phyloP scores from a whole-genome alignment of 352 stramenopile genomes.

The Phytophthora ohioensis region DNA sequence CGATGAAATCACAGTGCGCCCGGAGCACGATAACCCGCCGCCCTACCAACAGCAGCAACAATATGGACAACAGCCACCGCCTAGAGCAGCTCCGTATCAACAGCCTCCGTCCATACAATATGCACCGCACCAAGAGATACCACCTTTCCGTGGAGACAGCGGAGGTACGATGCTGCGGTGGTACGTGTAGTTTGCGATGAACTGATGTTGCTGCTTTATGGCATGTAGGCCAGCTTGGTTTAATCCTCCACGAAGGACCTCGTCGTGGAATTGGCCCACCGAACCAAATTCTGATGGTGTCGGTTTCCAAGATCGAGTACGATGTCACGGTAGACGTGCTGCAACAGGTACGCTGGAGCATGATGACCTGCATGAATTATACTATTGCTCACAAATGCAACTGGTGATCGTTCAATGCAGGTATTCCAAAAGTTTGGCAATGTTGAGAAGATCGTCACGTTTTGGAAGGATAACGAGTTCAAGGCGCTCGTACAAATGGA shows the following conservation, averaged over 20 bases:
- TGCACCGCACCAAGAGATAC: conserved; percentile 26
- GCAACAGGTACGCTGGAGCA: conserved; percentile 54
- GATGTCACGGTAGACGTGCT: conserved; percentile 84
- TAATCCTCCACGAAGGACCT: conserved; percentile 31
- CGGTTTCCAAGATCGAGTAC: conserved; percentile 86
- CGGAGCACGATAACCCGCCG: conserved; percentile 34
- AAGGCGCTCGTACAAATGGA: conserved; percentile 86
- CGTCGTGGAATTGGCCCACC: conserved; percentile 50
- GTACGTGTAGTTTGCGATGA: not conserved
- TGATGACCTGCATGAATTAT: not conserved
- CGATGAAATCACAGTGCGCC: conserved; percentile 62
- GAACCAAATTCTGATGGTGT: conserved; percentile 84
- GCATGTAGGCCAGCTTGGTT: conserved; percentile 27
- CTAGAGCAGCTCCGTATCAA: conserved; percentile 30
- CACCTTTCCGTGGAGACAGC: conserved; percentile 15
- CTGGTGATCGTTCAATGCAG: conserved; percentile 23
- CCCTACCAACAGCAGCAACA: conserved; percentile 44
- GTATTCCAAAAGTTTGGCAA: conserved; percentile 89
- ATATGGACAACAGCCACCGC: conserved; percentile 20
- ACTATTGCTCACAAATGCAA: conserved; percentile 3
- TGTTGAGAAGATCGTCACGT: conserved; percentile 84
- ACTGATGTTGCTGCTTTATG: conserved; percentile 9
- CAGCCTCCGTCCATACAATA: conserved; percentile 37
- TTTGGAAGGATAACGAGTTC: conserved; percentile 86
- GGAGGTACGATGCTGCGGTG: conserved; percentile 22